Base-by-base conservation (phyloP, 768 basidiomycete genomes). In the Pulveroboletus sp. region DNA sequence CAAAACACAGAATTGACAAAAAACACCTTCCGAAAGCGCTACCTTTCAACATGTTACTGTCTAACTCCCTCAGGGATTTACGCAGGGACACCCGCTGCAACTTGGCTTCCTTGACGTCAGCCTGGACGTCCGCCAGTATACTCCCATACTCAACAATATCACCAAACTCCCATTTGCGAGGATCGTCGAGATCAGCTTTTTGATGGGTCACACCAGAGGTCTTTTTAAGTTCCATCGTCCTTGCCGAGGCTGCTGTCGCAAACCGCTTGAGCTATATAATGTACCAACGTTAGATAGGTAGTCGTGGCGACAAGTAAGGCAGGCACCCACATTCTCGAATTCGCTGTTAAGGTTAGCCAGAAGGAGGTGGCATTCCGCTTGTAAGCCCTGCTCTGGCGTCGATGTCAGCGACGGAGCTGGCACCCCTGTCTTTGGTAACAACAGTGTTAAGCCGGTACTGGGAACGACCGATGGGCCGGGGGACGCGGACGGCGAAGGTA, bases 41-140 rank as follows among this genome's bases (percentile, higher is more conserved):
- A 84, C 89, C 82, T 71, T 83, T 84, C 5, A 91, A 73, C 66
- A 90, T 71, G 48, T 76, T 76, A 49, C 78, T 81, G 51, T 84
- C 82, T 38, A 89, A 56, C 46, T 83, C 81, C 13, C 77, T 74
- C 43, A 88, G 57, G 4, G 62, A 43, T 27, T 74, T 71, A 17
- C 69, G 68, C 39, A 77, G 65, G 1, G 71, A 66, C 17, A 67
- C 68, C 38, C 73, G 71, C 32, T 73, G 57, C 37, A 72, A 67
- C 54, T 77, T 76, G 56, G 84, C 53, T 27, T 69, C 69, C 13
- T 65, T 71, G 31, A 89, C 63, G 47, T 88, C 87, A 14, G 63
- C 69, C 50, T 77, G 76, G 43, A 79, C 74, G 50, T 36, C 43
- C 27, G 39, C 37, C 41, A 68, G 15, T 5, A 69, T 18, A 13